Percentiles rank a stretch among this genome's conserved stretches.
Conservation (phyloP, 306 rosid species). For the Acmispon strigosus region DNA sequence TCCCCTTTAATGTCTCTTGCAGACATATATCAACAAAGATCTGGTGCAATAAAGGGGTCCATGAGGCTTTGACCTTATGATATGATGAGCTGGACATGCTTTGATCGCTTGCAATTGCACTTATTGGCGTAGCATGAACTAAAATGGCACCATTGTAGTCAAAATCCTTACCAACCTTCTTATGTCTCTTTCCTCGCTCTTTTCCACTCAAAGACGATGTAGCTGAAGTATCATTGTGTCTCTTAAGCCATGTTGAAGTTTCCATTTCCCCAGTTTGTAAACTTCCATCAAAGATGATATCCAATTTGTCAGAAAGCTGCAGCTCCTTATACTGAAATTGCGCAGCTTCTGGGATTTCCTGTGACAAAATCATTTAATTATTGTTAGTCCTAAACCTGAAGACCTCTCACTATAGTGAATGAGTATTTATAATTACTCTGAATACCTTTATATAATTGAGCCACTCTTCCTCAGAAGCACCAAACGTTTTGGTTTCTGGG, state of each 20-base stretch:
- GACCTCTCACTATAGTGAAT: neutral
- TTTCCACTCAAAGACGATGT: slow-evolving; percentile 20
- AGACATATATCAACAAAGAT: slow-evolving; percentile 54
- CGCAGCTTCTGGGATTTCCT: slow-evolving; percentile 53
- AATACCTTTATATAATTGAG: slow-evolving; percentile 26
- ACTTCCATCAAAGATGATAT: slow-evolving; percentile 35
- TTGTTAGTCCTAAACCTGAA: slow-evolving; percentile 16
- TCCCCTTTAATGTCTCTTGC: slow-evolving; percentile 61
- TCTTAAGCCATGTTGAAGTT: slow-evolving; percentile 15
- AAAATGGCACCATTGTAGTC: slow-evolving; percentile 25
- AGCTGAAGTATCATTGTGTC: slow-evolving; percentile 30
- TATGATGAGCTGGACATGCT: slow-evolving; percentile 47
- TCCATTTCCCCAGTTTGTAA: slow-evolving; percentile 22
- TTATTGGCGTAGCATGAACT: slow-evolving; percentile 36
- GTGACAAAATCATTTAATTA: slow-evolving; percentile 23
- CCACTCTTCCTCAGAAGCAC: slow-evolving; percentile 49
- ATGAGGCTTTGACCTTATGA: slow-evolving; percentile 37
- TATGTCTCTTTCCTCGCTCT: slow-evolving; percentile 31
- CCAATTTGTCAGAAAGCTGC: slow-evolving; percentile 37
- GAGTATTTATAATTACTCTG: neutral
- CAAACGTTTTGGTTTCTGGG: slow-evolving; percentile 34
- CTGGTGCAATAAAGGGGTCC: slow-evolving; percentile 52
- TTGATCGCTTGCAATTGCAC: slow-evolving; percentile 39
- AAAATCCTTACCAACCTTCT: slow-evolving; percentile 23
- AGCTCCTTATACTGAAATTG: slow-evolving; percentile 49